Evolutionary conservation across 441 rosid species (phyloP).

Genomic region (Bruguiera hainesii): DNA sequence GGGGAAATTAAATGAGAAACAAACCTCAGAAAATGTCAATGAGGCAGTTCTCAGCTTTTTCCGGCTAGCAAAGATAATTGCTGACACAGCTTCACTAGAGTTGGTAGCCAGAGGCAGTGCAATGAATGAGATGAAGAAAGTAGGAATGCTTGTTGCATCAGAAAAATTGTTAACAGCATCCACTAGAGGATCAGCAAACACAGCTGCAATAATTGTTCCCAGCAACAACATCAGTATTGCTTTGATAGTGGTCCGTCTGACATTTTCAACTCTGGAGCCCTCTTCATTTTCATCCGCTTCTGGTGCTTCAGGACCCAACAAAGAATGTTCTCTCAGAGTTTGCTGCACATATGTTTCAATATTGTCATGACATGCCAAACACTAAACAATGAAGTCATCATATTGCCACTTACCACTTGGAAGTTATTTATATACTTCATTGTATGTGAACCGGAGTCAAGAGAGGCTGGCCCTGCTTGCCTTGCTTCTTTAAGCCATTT

Average conservation of each 20-base stretch:
- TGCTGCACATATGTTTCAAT: slow-evolving; percentile 37
- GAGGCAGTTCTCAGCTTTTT: slow-evolving; percentile 73
- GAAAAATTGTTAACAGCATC: slow-evolving; percentile 88
- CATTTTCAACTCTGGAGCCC: slow-evolving; percentile 38
- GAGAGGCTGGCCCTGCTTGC: slow-evolving; percentile 27
- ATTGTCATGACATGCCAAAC: slow-evolving; percentile 9
- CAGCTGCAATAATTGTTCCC: slow-evolving; percentile 86
- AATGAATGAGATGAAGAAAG: slow-evolving; percentile 92
- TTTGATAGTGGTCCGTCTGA: slow-evolving; percentile 51
- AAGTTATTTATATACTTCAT: slow-evolving; percentile 44
- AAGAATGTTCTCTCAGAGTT: slow-evolving; percentile 53
- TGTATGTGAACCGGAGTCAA: slow-evolving; percentile 51
- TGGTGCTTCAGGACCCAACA: slow-evolving; percentile 38
- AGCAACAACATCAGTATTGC: slow-evolving; percentile 63
- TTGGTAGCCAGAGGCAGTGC: slow-evolving; percentile 89
- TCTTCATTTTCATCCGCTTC: slow-evolving; percentile 42
- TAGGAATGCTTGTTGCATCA: slow-evolving; percentile 80
- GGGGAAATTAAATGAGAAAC: slow-evolving; percentile 14
- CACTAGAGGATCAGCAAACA: slow-evolving; percentile 88
- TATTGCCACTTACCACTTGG: slow-evolving; percentile 44
- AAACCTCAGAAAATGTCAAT: slow-evolving; percentile 83
- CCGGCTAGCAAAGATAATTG: slow-evolving; percentile 75
- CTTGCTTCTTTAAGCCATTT: slow-evolving; percentile 66
- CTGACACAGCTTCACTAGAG: slow-evolving; percentile 90
- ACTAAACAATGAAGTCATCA: slow-evolving; percentile 6